Base-by-base conservation (phyloP, 2,329 filamentous ascomycete genomes). In the Colletotrichum echinochloae region DNA sequence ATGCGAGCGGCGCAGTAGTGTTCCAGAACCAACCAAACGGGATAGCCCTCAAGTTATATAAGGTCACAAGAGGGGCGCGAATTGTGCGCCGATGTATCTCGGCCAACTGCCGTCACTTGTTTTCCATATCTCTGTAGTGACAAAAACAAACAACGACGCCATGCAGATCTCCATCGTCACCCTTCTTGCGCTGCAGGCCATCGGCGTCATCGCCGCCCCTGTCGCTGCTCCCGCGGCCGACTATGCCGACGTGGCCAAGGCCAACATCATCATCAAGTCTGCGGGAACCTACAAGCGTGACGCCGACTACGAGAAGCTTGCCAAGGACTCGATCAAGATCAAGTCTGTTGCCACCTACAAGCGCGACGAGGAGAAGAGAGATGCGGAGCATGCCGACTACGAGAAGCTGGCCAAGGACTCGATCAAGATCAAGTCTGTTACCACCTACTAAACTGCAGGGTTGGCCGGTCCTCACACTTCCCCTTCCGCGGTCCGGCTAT, bases 121-220 rank as follows among this genome's bases (percentile, higher is more conserved):
- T 28, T 16, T 11, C 12, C 6, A 16, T 4, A 7, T 9, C 7
- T 14, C 5, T 30, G 20, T 5, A 46, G 44, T 12, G n/a, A n/a
- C 16, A 5, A 20, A 28, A 20, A 49, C 2, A 26, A 12, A n/a
- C 6, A 14, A 23, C 11, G 7, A 9, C 35, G 39, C 8, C 9
- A 70, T 70, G 67, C 67, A 66, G 18, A 23, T 70, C 33, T 66
- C 63, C 16, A 23, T 55, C 7, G n/a, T 57, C n/a, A 30, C 44
- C 18, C 5, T 61, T 28, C 23, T 70, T n/a, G 63, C 63, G 18
- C 49, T 70, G 11, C 67, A 70, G 44, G 67, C 67, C 18, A n/a
- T 66, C 16, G 67, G 48, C 49, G 56, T 26, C 35, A n/a, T 70
- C 28, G 67, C 63, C 56, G 67, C 62, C 0, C 66, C 66, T 6